phyloP scores from a whole-genome alignment of 805 yeast species.

The Nakazawaea pomicola region DNA sequence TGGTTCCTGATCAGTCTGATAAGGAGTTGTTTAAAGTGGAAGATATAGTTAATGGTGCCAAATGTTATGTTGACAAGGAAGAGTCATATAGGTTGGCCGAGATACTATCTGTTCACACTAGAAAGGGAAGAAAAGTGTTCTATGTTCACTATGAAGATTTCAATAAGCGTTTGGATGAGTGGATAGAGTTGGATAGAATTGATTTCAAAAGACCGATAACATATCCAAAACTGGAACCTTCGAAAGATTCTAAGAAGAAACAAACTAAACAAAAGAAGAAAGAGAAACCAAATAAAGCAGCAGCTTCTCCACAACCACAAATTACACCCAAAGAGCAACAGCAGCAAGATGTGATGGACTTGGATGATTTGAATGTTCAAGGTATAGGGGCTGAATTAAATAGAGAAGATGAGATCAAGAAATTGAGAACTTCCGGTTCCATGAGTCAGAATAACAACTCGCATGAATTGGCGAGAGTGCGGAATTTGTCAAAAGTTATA shows the following conservation, averaged over 20 bases:
- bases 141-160: slow-evolving; percentile 94
- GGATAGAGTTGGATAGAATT: slow-evolving; percentile 74
- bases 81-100: slow-evolving; percentile 80
- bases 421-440: slow-evolving; percentile 90
- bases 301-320: slow-evolving; percentile 24
- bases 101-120: slow-evolving; percentile 66
- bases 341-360: slow-evolving; percentile 68
- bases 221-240: slow-evolving; percentile 58
- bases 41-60: slow-evolving; percentile 71
- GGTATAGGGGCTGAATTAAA: slow-evolving; percentile 74
- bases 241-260: slow-evolving; percentile 36
- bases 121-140: slow-evolving; percentile 73
- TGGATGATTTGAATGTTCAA: slow-evolving; percentile 81
- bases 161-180: slow-evolving; percentile 95
- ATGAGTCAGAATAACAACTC: slow-evolving; percentile 84
- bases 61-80: slow-evolving; percentile 77
- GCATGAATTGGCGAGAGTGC: slow-evolving; percentile 82
- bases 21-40: slow-evolving; percentile 29
- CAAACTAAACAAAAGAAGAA: slow-evolving; percentile 32
- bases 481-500: slow-evolving; percentile 73
- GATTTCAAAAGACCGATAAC: slow-evolving; percentile 67
- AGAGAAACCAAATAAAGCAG: slow-evolving; percentile 20
- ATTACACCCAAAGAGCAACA: slow-evolving; percentile 13
- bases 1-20: slow-evolving; percentile 22
- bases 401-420: slow-evolving; percentile 89